Evolutionary conservation across 2,329 filamentous ascomycete species (phyloP).

Genomic region (Tympanopsis confertula): DNA sequence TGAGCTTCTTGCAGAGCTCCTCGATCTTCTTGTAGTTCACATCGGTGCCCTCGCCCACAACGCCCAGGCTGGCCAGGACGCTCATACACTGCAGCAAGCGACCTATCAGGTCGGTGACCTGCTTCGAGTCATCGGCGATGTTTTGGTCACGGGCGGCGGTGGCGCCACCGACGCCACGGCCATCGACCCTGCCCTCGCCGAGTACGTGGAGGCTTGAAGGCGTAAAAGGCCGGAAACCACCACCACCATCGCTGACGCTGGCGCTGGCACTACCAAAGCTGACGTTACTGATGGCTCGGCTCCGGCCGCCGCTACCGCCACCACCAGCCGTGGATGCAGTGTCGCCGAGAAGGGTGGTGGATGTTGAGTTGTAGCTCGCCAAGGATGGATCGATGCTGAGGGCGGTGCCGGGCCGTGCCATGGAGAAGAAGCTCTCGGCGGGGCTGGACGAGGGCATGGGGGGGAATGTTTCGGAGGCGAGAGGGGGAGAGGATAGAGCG

Average conservation of each 20-base stretch:
- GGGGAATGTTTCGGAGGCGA: constrained; percentile 24
- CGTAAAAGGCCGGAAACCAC: constrained; percentile 35
- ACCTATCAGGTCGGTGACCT: constrained; percentile 87
- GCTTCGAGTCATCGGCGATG: constrained; percentile 57
- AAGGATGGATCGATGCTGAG: constrained; percentile 63
- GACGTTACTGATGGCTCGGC: constrained; percentile 78
- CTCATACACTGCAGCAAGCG: constrained; percentile 94
- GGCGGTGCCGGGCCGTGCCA: constrained; percentile 59
- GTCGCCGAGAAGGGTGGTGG: constrained; percentile 67
- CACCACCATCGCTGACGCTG: constrained; percentile 27
- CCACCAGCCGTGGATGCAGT: constrained; percentile 40
- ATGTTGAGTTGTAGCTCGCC: constrained; percentile 70
- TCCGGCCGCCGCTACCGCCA: constrained; percentile 45
- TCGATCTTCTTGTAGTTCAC: constrained; percentile 69
- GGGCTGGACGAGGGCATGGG: constrained; percentile 24
- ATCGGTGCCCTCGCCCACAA: constrained; percentile 39
- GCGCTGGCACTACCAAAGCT: constrained; percentile 43
- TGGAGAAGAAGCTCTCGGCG: constrained; percentile 29
- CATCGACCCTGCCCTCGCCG: constrained; percentile 7
- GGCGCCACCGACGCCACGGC: constrained; percentile 47
- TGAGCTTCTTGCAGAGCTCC: constrained; percentile 73
- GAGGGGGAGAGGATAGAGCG: constrained; percentile 39
- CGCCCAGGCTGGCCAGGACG: constrained; percentile 66
- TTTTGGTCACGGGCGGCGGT: constrained; percentile 26
- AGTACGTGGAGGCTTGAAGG: constrained; percentile 22